These are phyloP conservation scores for Globisporangium mamillatum DNA, from an alignment of 352 stramenopile species.

Conservation along the genomic window DNA sequence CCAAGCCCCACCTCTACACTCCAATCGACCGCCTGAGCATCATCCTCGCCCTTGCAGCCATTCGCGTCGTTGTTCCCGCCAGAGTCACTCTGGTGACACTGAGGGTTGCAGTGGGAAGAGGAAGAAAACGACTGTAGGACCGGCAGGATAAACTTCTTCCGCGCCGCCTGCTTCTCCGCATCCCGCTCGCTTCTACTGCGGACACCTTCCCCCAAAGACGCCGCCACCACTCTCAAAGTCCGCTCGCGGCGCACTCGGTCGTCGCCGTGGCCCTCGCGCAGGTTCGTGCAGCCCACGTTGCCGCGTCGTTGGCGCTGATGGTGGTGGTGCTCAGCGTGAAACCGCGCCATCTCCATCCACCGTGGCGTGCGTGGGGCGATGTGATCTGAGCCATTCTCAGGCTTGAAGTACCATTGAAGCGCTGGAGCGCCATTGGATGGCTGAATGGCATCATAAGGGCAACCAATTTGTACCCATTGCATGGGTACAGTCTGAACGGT, in stretches of 20 bases:
- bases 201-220: neutral
- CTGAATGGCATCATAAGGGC: neutral
- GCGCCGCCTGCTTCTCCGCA: neutral
- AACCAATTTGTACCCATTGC: too few species aligned
- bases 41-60: neutral
- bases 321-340: neutral
- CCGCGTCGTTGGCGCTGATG: conserved; percentile 24
- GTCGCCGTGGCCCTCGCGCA: conserved; percentile 2
- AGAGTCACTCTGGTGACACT: neutral
- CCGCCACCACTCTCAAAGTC: neutral
- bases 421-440: neutral
- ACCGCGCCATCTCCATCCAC: conserved; percentile 1
- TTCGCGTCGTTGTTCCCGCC: too few species aligned
- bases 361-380: neutral
- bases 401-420: too few species aligned
- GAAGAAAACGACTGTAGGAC: neutral
- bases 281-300: conserved; percentile 32
- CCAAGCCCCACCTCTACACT: too few species aligned
- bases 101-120: neutral
- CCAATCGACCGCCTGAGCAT: too few species aligned
- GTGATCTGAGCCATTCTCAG: conserved; percentile 1
- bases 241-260: neutral
- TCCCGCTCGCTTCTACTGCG: neutral
- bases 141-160: conserved; percentile 12
- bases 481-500: too few species aligned